Conservation (phyloP, 106 monocot genomes). For the Xerophyta viscosa region DNA sequence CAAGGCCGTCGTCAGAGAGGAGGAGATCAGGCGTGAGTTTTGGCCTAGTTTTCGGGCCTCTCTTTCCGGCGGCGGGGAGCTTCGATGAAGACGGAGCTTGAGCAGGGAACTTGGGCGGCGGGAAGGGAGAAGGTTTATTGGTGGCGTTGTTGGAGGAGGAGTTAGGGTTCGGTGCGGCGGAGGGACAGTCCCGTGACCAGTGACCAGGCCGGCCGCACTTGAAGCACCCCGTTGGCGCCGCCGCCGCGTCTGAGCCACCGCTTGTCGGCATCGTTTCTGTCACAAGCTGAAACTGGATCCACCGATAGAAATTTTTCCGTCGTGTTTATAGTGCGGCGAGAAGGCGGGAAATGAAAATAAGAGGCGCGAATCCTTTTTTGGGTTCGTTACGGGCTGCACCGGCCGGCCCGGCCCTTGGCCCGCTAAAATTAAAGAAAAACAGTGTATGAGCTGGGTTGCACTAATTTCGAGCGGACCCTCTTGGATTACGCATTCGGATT, state of each 20-base stretch:
- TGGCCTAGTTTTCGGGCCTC: constrained; percentile 53
- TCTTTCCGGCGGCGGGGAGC: constrained; percentile 23
- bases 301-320: no score
- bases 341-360: no score
- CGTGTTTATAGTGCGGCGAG: no score
- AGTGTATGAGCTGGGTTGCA: no score
- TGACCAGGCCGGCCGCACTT: constrained; percentile 94
- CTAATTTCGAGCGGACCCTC: no score
- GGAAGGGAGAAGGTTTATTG: constrained; percentile 5
- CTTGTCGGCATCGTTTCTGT: no score
- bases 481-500: no score
- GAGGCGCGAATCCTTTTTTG: no score
- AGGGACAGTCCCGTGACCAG: constrained; percentile 95
- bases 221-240: constrained; percentile 74
- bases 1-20: constrained; percentile 84
- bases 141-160: constrained; percentile 37
- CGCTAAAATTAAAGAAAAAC: no score
- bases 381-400: no score
- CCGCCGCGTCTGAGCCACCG: constrained; percentile 11
- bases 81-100: constrained; percentile 11
- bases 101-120: neutral
- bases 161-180: constrained; percentile 33
- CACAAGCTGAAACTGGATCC: no score
- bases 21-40: constrained; percentile 85
- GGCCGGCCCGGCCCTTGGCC: no score